Conservation (phyloP, 2,329 filamentous ascomycete genomes). For the Ophiocordyceps australis region DNA sequence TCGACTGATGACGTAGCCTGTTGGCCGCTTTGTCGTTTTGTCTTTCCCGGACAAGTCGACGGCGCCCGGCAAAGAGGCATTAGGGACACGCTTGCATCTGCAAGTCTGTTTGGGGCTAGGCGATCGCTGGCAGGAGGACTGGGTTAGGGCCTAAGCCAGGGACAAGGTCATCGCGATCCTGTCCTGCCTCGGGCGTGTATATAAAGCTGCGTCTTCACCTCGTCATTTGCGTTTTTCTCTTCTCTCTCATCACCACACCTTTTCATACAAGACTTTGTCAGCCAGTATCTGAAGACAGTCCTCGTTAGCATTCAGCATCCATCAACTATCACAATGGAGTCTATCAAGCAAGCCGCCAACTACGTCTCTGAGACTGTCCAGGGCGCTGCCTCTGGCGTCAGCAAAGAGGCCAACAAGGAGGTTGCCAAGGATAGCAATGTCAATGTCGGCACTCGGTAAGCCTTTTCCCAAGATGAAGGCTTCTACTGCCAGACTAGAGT, state of each 20-base stretch:
- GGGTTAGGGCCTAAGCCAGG: no score
- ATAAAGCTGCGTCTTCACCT: slow-evolving; percentile 3
- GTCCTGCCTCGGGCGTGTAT: slow-evolving; percentile 2
- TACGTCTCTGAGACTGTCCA: slow-evolving; percentile 51
- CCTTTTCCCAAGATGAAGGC: slow-evolving; percentile 4
- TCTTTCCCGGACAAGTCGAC: no score
- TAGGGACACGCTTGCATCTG: no score
- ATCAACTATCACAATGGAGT: slow-evolving; percentile 24
- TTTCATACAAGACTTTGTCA: no score
- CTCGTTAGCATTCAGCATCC: slow-evolving; percentile 2
- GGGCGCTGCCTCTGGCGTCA: slow-evolving; percentile 33
- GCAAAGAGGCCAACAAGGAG: slow-evolving; percentile 56
- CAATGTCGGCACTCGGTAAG: slow-evolving; percentile 31
- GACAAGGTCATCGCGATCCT: no score
- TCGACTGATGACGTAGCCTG: no score
- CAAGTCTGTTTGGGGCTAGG: no score
- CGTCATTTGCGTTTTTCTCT: no score
- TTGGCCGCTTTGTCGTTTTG: no score
- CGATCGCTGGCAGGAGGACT: no score
- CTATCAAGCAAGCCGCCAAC: slow-evolving; percentile 43
- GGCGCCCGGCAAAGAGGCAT: no score
- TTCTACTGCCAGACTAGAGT: not conserved
- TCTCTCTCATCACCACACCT: not conserved
- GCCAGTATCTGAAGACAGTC: no score
- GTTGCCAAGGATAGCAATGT: slow-evolving; percentile 45